Conservation (phyloP, 345 rosid species). For the Eucalyptus victrix region DNA sequence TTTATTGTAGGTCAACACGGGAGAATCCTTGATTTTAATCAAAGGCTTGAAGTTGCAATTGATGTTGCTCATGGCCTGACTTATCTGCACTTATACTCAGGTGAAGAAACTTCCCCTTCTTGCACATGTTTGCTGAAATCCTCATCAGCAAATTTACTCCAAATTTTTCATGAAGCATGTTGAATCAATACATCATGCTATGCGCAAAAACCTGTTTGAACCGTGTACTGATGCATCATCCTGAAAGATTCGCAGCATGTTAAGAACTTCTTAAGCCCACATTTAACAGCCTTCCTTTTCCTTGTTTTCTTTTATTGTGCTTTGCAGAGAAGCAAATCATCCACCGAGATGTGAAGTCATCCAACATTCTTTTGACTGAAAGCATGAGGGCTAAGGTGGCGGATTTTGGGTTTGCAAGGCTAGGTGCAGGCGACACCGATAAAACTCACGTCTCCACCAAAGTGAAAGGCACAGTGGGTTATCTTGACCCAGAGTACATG, state of each 20-base stretch:
- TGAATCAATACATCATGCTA: neutral
- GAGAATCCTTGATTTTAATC: constrained; percentile 72
- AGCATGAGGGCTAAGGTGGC: constrained; percentile 95
- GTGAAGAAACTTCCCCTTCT: constrained; percentile 10
- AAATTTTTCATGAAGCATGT: neutral
- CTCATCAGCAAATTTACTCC: neutral
- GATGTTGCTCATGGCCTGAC: constrained; percentile 96
- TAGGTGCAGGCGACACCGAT: constrained; percentile 46
- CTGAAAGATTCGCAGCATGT: neutral
- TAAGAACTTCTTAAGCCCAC: neutral
- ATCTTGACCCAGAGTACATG: constrained; percentile 98
- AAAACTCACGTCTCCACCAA: constrained; percentile 59
- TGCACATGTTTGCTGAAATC: neutral
- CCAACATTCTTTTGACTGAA: constrained; percentile 87
- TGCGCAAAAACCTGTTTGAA: neutral
- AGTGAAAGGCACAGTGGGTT: constrained; percentile 95
- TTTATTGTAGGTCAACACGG: constrained; percentile 44
- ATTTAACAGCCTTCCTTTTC: neutral
- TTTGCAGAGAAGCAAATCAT: constrained; percentile 77
- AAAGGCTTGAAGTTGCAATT: constrained; percentile 84
- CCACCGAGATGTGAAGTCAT: constrained; percentile 91
- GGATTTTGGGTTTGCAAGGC: constrained; percentile 90
- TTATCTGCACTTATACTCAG: constrained; percentile 86
- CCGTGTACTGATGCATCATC: neutral
- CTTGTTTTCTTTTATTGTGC: neutral